Evolutionary conservation across 1,284 basidiomycete species (phyloP), one percentile per base, ranked within the genome.

Genomic region (Rhodofomes roseus): DNA sequence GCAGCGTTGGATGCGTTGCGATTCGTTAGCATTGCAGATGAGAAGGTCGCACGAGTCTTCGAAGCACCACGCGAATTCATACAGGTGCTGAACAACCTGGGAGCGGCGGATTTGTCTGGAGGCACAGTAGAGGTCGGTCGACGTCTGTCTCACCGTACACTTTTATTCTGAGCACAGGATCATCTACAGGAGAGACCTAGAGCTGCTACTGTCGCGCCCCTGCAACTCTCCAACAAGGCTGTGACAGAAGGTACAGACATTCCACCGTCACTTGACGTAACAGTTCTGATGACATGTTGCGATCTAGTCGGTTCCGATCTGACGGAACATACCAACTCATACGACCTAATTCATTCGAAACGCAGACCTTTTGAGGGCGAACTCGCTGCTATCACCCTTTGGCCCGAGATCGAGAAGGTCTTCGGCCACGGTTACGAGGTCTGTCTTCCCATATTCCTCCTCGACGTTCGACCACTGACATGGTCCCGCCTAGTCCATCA

Each of bases 351-450:
- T 6, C 63, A 68, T 12, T 66, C 65, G 31, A 66, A 63, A n/a
- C 77, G 89, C 60, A 82, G 88, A 4, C 87, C 93, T 0, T 92
- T 92, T 63, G 91, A 95, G 71, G 87, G 90, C 50, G 87, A 93
- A 73, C 81, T 99, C 0, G 87, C 92, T 0, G 83, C 87, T 0
- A 82, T 85, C 14, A 98, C 96, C 0, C 81, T 99, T 0, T 99
- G 97, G 97, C 96, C 96, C 0, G 97, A 99, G 75, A 79, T 89
- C 1, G 96, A 99, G 70, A 99, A 99, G 73, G 79, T 99, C 2
- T 99, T 98, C 72, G 97, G 96, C 1, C 97, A 99, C 74, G 95
- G 95, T 36, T 98, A 98, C 71, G 97, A 99, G 82, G 90, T 94
- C 3, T 9, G 25, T 29, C 46, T 18, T 29, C 23, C 25, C 12